Evolutionary conservation across 177 flowering plant species (phyloP).

Genomic region (Vitis hybrid): DNA sequence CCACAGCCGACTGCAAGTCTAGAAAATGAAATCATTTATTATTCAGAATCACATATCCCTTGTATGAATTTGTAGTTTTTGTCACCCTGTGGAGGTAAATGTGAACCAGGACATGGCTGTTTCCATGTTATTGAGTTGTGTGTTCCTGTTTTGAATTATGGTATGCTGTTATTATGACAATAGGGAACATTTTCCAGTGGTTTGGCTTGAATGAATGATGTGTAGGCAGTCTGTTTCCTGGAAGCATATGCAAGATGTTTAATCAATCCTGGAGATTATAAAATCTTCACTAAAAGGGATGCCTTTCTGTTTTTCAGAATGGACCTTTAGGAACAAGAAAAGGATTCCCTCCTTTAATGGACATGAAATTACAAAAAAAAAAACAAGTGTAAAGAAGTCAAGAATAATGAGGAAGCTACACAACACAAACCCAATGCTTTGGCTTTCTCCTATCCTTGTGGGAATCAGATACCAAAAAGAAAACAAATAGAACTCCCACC

Average conservation of each 20-base stretch:
- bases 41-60: not conserved
- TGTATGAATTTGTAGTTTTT: not conserved
- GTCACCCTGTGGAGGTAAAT: not conserved
- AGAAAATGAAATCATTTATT: not conserved
- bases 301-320: conserved; percentile 3
- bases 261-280: too few relatives aligned
- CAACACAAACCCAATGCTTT: not conserved
- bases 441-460: not conserved
- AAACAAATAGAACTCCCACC: not conserved
- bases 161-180: too few relatives aligned
- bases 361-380: not conserved
- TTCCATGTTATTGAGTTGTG: not conserved
- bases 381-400: conserved; percentile 9
- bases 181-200: too few relatives aligned
- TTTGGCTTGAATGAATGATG: too few relatives aligned
- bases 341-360: conserved; percentile 4
- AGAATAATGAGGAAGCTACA: conserved; percentile 7
- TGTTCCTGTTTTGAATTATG: too few relatives aligned
- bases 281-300: not conserved
- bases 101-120: not conserved
- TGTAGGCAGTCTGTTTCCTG: too few relatives aligned
- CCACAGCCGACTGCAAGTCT: not conserved
- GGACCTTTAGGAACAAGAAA: conserved; percentile 10
- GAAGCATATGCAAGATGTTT: too few relatives aligned
- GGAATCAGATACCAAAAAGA: conserved; percentile 22